Evolutionary conservation across 352 stramenopile genomes (phyloP), one percentile per base, ranked within the genome.

Genomic region (Phytopythium boreale): DNA sequence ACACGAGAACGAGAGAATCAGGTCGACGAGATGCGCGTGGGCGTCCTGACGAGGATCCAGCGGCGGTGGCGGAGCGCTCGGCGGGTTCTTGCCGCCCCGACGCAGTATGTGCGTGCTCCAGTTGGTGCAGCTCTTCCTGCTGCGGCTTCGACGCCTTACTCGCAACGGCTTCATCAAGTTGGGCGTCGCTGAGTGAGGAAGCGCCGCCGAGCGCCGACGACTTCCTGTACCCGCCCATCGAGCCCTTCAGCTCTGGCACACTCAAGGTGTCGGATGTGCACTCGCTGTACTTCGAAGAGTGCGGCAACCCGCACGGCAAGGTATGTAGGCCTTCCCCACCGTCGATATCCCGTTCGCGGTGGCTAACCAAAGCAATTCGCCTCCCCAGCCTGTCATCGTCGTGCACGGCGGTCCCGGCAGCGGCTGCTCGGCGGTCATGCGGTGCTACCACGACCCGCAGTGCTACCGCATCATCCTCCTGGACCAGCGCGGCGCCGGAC

Each of bases 391-490:
- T 11, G 92, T 92, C 50, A 76, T 98, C 22, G 92, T 97, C 61
- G 77, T 97, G 24, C 93, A 98, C 71, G 93, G 93, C 44, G 93
- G 92, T 11, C 92, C 93, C 4, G 93, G 93, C n/a, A 84, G 85
- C 11, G 91, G 85, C 26, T 97, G 88, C 66, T 85, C 56, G 39
- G 72, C 61, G 10, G 24, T 74, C 63, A 97, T 98, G 86, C 80
- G 89, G n/a, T 88, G 88, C 56, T 98, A 95, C 76, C 97, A 98
- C 74, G 89, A 98, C 76, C 93, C 93, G 24, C 60, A 81, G 27
- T 76, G 92, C 17, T 98, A 98, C 68, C 86, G 82, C 44, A 97
- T 98, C 55, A 91, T 98, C 50, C 75, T 98, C 24, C 66, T 98
- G 26, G 96, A 98, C 79, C 95, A 98, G 76, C 82, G 95, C 26